phyloP scores from a whole-genome alignment of 192 early-diverging fungal genomes.

The Obelidium mucronatum region DNA sequence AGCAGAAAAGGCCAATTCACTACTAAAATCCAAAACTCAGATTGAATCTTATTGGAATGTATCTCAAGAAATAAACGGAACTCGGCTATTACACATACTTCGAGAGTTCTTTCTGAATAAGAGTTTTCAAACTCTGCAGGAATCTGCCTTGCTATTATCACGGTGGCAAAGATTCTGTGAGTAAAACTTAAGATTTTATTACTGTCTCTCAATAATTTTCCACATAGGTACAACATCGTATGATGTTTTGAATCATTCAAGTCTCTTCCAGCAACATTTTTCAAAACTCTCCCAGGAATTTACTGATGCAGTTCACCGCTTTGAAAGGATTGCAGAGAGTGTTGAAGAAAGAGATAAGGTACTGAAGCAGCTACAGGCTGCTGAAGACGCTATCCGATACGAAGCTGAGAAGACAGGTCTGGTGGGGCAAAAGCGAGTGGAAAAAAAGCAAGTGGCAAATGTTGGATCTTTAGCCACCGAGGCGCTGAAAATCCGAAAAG shows the following conservation, averaged over 20 bases:
- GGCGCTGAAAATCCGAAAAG: conserved; percentile 27
- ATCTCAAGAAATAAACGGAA: conserved; percentile 33
- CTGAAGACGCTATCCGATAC: conserved; percentile 26
- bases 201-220: too few relatives aligned
- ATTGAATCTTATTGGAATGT: conserved; percentile 52
- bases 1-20: too few relatives aligned
- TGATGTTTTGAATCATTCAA: conserved; percentile 44
- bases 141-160: conserved; percentile 54
- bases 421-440: conserved; percentile 19
- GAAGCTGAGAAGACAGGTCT: conserved; percentile 40
- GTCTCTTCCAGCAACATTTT: conserved; percentile 50
- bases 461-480: conserved; percentile 20
- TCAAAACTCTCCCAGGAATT: conserved; percentile 49
- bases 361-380: conserved; percentile 18
- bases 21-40: conserved; percentile 28
- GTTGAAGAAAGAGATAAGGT: conserved; percentile 38
- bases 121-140: conserved; percentile 34
- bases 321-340: conserved; percentile 51
- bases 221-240: conserved; percentile 50
- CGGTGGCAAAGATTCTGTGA: conserved; percentile 62
- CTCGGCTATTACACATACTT: conserved; percentile 37
- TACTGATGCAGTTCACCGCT: conserved; percentile 48
- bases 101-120: conserved; percentile 50
- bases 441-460: conserved; percentile 30
- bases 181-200: too few relatives aligned